Base-by-base conservation (phyloP, 495 filamentous ascomycete genomes). In the Penicillium roqueforti region DNA sequence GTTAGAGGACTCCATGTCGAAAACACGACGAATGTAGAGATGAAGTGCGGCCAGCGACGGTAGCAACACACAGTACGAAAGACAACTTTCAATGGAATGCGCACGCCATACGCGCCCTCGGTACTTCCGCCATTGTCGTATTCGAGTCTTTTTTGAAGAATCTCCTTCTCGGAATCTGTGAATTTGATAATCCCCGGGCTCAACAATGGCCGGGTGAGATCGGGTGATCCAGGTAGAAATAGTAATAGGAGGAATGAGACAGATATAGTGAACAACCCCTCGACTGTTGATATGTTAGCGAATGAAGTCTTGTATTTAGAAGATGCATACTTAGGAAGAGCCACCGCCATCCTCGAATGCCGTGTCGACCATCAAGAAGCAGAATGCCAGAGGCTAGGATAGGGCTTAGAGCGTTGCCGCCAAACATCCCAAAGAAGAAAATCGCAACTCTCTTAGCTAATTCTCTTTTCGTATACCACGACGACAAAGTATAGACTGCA, bases 271-370 rank as follows among this genome's bases (percentile, higher is more conserved):
- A 78, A 74, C 1, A 75, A 36, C 4, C 80, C 80, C 51, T 81
- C 78, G 22, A 78, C 68, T 69, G 10, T 4, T 34, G 29, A 16
- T 14, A 9, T 29, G 4, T 60, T 40, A 62, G 41, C 36, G 1
- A 20, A 26, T 9, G 20, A 34, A 14, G 14, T 25, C 6, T 23
- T 19, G 22, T 31, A 20, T 7, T 19, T n/a, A 8, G 3, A 11
- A 19, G 6, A 39, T 8, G 49, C 56, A 43, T 36, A 68, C 65
- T 60, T 7, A 80, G 49, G 60, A 84, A 83, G 6, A 85, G 69
- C 80, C 80, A 85, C 47, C 79, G 73, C 82, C 82, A 84, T 0
- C 81, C 81, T 1, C 63, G 51, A 0, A 81, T 57, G 1, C 75
- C 76, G 18, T 65, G 54, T 18, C 71, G 53, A 0, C 80, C 78